Conservation (phyloP, 192 early-diverging fungal genomes). For the Backusella mclennaniae region DNA sequence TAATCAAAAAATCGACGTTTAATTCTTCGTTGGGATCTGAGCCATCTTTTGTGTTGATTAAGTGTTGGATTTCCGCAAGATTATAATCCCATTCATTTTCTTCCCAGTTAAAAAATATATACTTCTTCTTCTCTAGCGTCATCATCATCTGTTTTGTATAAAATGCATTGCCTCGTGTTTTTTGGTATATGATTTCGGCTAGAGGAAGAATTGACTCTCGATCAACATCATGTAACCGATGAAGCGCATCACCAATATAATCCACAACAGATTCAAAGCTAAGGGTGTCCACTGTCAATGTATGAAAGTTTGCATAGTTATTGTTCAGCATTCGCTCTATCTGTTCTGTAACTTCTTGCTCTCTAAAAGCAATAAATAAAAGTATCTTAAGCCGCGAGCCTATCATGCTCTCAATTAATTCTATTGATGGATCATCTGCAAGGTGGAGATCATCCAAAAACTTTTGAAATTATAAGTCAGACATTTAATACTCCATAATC, state of each 20-base stretch:
- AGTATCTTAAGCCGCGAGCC: slow-evolving; percentile 20
- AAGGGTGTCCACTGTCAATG: slow-evolving; percentile 13
- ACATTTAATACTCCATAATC: background rate
- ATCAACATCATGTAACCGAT: background rate
- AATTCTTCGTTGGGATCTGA: slow-evolving; percentile 17
- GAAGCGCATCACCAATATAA: slow-evolving; percentile 23
- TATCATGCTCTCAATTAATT: slow-evolving; percentile 25
- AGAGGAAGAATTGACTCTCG: slow-evolving; percentile 20
- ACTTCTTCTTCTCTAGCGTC: slow-evolving; percentile 25
- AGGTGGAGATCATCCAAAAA: slow-evolving; percentile 36
- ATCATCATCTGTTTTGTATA: slow-evolving; percentile 25
- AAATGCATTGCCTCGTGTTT: slow-evolving; percentile 32
- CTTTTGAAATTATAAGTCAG: background rate
- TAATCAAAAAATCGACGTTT: slow-evolving; percentile 20
- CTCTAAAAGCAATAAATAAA: slow-evolving; percentile 25
- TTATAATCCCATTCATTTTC: slow-evolving; percentile 36
- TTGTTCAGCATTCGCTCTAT: slow-evolving; percentile 7
- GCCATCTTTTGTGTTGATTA: slow-evolving; percentile 2
- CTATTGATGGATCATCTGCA: slow-evolving; percentile 34
- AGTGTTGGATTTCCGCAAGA: slow-evolving; percentile 16
- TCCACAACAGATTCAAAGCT: slow-evolving; percentile 22
- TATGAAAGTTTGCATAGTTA: slow-evolving; percentile 9
- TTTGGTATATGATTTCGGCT: slow-evolving; percentile 23
- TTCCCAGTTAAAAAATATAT: slow-evolving; percentile 38
- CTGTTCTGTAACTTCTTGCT: slow-evolving; percentile 13